Base-by-base conservation (phyloP, 2,329 filamentous ascomycete species). In the Chaetomiaceae sp. region DNA sequence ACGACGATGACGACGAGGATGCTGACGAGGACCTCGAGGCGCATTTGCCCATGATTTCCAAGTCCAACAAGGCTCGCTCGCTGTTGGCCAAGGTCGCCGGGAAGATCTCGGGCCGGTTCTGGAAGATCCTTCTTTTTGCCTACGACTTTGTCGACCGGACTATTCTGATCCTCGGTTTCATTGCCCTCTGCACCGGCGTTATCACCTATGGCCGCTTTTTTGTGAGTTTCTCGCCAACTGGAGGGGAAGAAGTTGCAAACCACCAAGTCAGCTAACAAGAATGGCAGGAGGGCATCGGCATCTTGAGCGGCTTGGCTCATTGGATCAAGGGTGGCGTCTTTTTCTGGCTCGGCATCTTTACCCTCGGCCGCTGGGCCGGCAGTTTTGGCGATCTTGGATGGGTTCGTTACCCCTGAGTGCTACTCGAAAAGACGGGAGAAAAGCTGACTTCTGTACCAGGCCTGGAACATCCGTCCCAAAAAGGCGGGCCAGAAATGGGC, bases 261-360 rank as follows among this genome's bases (percentile, higher is more conserved):
- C n/a, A n/a, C n/a, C n/a, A n/a, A 23, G 18, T 11, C 9, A 21
- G 2, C 20, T 5, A 44, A 13, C 6, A 16, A 32, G 9, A 18
- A 20, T 3, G 10, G 18, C 59, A 90, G 86, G 84, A 86, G 67
- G 86, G 80, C 5, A 68, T 69, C 20, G 75, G 76, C 2, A 74
- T 96, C 53, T 95, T 92, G 74, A 91, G 85, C 61, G 90, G 92
- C 2, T 76, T 96, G 37, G 92, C 92, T 7, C 92, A 97, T 66
- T 96, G 89, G 74, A 84, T 96, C 68, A 97, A 97, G 68, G 92
- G 92, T 41, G 89, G 89, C 3, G 87, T 97, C 50, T 97, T 97
- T 75, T 90, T 96, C 73, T 94, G 89, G 85, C 89, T 95, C 58
- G 92, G 92, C 8, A 71, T 96, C 18, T 73, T 96, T 55, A 95